Conservation (phyloP, 2,329 filamentous ascomycete species). For the Phyllosticta ampelicida region DNA sequence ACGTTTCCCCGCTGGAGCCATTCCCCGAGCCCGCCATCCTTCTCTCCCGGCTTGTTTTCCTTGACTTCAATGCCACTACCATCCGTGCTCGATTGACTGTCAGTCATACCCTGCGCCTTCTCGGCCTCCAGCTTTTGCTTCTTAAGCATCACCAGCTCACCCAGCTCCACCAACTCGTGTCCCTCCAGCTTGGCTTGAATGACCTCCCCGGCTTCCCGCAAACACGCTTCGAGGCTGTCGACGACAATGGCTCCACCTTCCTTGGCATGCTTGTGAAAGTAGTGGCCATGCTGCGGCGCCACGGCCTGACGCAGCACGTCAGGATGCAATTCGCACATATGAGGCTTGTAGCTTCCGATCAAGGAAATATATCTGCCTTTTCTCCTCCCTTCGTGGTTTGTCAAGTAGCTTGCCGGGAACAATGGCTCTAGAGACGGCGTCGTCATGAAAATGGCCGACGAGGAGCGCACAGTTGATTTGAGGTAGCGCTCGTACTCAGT, state of each 20-base stretch:
- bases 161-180: conserved; percentile 73
- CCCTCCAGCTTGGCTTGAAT: conserved; percentile 64
- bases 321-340: conserved; percentile 76
- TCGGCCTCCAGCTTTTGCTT: conserved; percentile 36
- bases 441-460: conserved; percentile 81
- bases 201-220: conserved; percentile 79
- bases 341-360: conserved; percentile 56
- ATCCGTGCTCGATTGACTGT: conserved; percentile 21
- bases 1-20: conserved; percentile 55
- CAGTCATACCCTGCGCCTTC: conserved; percentile 11
- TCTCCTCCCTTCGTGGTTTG: conserved; percentile 55
- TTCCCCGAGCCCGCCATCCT: conserved; percentile 36
- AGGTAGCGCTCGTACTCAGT: conserved; percentile 57
- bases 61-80: conserved; percentile 18
- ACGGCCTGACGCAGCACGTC: conserved; percentile 60
- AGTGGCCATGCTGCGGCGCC: conserved; percentile 41
- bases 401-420: conserved; percentile 65
- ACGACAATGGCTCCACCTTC: conserved; percentile 51
- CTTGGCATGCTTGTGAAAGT: conserved; percentile 54
- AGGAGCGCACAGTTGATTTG: conserved; percentile 57
- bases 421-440: conserved; percentile 65
- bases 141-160: conserved; percentile 62
- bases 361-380: conserved; percentile 64
- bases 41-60: conserved; percentile 18
- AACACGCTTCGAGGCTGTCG: conserved; percentile 63